Evolutionary conservation across 768 basidiomycete species (phyloP).

Genomic region (Piloderma croceum): DNA sequence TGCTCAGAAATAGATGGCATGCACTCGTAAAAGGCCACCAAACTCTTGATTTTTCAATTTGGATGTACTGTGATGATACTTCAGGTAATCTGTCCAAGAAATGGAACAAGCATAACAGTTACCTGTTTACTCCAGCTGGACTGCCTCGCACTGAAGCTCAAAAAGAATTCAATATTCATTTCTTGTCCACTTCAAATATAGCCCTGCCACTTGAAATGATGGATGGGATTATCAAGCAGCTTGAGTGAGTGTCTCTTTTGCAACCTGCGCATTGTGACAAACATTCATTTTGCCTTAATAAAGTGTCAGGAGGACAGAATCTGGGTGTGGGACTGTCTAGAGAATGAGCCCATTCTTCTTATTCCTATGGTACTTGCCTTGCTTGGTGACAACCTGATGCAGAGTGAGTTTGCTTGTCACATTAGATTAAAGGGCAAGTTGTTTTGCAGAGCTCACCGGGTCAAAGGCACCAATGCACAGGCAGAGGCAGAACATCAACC

Average conservation of each 20-base stretch:
- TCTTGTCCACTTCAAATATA: too few relatives aligned
- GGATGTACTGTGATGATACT: constrained; percentile 20
- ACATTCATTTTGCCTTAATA: constrained; percentile 41
- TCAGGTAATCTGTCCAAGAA: constrained; percentile 21
- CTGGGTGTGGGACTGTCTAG: constrained; percentile 32
- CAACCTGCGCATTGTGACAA: constrained; percentile 31
- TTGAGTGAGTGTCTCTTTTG: constrained; percentile 19
- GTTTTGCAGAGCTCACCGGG: constrained; percentile 37
- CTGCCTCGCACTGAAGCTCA: constrained; percentile 13
- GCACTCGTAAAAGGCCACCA: constrained; percentile 24
- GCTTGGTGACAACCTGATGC: too few relatives aligned
- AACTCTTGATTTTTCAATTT: too few relatives aligned
- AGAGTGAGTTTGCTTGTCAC: constrained; percentile 39
- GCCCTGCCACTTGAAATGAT: too few relatives aligned
- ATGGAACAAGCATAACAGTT: constrained; percentile 21
- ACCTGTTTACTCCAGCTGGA: constrained; percentile 16
- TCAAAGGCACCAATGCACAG: constrained; percentile 19
- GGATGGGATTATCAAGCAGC: too few relatives aligned
- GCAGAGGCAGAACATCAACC: constrained; percentile 8
- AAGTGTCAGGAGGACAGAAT: constrained; percentile 32
- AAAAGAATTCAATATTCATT: constrained; percentile 21
- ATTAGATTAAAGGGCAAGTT: constrained; percentile 32
- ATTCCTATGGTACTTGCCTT: too few relatives aligned
- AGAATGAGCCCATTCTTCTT: constrained; percentile 24
- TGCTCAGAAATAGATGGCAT: constrained; percentile 23